phyloP scores from a whole-genome alignment of 1,139 yeast species.

The Debaryomycetaceae sp. region DNA sequence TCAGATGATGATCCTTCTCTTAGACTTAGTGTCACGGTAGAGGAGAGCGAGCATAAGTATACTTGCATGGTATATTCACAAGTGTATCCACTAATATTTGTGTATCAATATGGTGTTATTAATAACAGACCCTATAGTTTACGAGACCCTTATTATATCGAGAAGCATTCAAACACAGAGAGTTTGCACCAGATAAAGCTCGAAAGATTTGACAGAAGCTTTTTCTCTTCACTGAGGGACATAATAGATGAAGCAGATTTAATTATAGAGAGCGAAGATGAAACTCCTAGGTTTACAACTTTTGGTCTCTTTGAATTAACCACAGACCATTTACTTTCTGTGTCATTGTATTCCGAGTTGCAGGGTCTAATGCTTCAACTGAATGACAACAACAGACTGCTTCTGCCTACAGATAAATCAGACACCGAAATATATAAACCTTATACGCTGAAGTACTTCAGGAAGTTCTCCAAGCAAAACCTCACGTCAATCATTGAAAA shows the following conservation, averaged over 20 bases:
- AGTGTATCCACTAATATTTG: constrained; percentile 36
- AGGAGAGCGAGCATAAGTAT: constrained; percentile 18
- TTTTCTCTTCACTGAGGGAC: constrained; percentile 8
- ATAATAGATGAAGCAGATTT: constrained; percentile 5
- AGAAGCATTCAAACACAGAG: constrained; percentile 8
- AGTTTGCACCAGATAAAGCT: constrained; percentile 15
- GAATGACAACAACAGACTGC: neutral
- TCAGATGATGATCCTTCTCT: constrained; percentile 56
- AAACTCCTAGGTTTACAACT: constrained; percentile 3
- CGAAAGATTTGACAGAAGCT: constrained; percentile 10
- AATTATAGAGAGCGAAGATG: constrained; percentile 4
- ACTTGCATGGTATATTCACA: constrained; percentile 42
- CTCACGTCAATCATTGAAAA: constrained; percentile 9
- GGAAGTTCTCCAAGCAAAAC: constrained; percentile 9
- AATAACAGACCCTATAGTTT: constrained; percentile 33
- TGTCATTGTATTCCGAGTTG: constrained; percentile 5
- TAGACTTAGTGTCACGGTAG: constrained; percentile 28
- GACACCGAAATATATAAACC: neutral
- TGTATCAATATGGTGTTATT: constrained; percentile 40
- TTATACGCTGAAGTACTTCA: constrained; percentile 6
- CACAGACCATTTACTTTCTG: constrained; percentile 12
- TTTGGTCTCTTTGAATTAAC: constrained; percentile 20
- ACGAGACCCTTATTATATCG: constrained; percentile 22
- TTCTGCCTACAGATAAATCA: neutral
- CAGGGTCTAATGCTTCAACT: constrained; percentile 1